Evolutionary conservation across 805 yeast species (phyloP).

Genomic region (Zygosaccharomyces rouxii): DNA sequence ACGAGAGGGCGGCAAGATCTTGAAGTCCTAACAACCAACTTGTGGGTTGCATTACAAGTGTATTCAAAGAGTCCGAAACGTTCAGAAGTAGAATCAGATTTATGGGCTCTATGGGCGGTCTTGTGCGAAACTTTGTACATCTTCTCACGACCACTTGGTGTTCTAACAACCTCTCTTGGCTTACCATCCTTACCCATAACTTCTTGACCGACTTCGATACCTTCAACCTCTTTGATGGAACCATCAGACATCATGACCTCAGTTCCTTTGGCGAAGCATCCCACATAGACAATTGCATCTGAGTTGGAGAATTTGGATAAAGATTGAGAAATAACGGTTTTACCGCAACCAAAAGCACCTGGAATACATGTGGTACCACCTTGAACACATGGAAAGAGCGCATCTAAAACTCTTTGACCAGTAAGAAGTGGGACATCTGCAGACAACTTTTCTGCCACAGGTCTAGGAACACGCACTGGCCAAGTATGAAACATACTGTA

Average conservation of each 20-base stretch:
- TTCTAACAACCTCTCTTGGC: constrained; percentile 40
- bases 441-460: constrained; percentile 87
- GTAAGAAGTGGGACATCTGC: constrained; percentile 95
- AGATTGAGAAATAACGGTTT: constrained; percentile 96
- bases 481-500: constrained; percentile 97
- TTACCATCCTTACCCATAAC: constrained; percentile 46
- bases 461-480: constrained; percentile 99
- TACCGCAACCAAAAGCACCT: constrained; percentile 99
- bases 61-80: constrained; percentile 19
- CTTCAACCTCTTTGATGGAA: constrained; percentile 35
- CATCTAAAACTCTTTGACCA: constrained; percentile 97
- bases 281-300: constrained; percentile 92
- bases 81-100: not conserved
- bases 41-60: constrained; percentile 39
- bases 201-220: constrained; percentile 37
- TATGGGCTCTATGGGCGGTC: constrained; percentile 10
- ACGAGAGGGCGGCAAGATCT: constrained; percentile 2
- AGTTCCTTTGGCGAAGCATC: constrained; percentile 46
- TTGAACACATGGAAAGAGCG: constrained; percentile 98
- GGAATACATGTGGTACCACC: constrained; percentile 99
- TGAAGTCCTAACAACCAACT: constrained; percentile 38
- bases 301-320: constrained; percentile 96
- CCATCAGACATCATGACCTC: constrained; percentile 45
- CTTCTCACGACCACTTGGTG: constrained; percentile 43
- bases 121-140: constrained; percentile 39